Percentiles rank a stretch among this genome's conserved stretches.
phyloP scores from a whole-genome alignment of 2,329 filamentous ascomycete genomes.

The Lecanicillium sp. region DNA sequence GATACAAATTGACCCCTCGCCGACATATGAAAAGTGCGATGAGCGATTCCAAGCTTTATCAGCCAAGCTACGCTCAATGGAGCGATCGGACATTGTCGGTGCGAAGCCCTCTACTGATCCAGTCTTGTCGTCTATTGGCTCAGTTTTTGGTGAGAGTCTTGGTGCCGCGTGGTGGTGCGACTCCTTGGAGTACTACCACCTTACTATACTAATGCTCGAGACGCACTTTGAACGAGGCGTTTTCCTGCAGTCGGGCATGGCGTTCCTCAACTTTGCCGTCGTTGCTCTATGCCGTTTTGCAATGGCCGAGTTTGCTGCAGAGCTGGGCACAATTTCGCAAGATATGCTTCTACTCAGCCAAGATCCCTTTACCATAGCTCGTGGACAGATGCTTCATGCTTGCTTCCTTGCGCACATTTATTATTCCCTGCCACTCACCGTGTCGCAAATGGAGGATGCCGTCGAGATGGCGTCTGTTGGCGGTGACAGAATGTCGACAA shows the following conservation, averaged over 20 bases:
- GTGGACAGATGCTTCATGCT: conserved; percentile 61
- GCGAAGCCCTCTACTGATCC: conserved; percentile 38
- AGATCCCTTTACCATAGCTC: conserved; percentile 57
- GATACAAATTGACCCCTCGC: conserved; percentile 54
- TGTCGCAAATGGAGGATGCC: conserved; percentile 54
- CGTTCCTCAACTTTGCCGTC: conserved; percentile 59
- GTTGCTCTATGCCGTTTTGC: conserved; percentile 63
- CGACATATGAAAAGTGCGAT: conserved; percentile 71
- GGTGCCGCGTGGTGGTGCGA: conserved; percentile 69
- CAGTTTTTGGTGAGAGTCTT: conserved; percentile 61
- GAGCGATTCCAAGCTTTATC: conserved; percentile 57
- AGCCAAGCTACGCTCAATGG: conserved; percentile 50
- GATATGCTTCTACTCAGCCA: conserved; percentile 55
- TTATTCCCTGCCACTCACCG: conserved; percentile 48
- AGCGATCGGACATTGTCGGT: conserved; percentile 36
- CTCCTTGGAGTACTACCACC: conserved; percentile 62
- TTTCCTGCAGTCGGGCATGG: conserved; percentile 62
- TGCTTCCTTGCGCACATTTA: conserved; percentile 65
- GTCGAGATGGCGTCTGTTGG: conserved; percentile 57
- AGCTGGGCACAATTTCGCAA: conserved; percentile 55
- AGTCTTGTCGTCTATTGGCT: conserved; percentile 54
- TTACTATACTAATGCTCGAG: conserved; percentile 57
- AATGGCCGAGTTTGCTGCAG: conserved; percentile 58
- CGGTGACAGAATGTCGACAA: conserved; percentile 63
- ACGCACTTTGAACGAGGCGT: conserved; percentile 55